These are phyloP conservation scores for Lipomyces kockii DNA, from an alignment of 805 yeast species.

Conservation along the genomic window DNA sequence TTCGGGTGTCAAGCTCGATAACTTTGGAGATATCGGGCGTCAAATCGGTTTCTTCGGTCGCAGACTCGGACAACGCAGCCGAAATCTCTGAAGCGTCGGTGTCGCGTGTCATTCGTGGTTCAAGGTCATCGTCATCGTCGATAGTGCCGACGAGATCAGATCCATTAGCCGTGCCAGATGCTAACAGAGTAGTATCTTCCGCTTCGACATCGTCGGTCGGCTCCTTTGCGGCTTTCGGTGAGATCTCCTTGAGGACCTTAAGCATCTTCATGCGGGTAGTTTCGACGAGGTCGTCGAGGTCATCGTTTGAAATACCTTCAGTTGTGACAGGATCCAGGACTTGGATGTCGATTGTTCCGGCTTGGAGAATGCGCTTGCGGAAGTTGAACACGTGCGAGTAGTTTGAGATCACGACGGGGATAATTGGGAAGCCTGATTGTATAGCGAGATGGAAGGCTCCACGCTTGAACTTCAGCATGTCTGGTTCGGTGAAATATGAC, in stretches of 20 bases:
- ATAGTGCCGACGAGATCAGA: neutral
- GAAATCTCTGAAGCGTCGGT: constrained; percentile 8
- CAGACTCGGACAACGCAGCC: constrained; percentile 6
- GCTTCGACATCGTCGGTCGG: neutral
- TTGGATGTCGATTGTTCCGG: constrained; percentile 65
- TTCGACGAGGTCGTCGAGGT: constrained; percentile 64
- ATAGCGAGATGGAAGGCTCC: constrained; percentile 98
- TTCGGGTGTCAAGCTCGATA: constrained; percentile 10
- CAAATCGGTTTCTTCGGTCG: neutral
- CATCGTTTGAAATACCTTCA: constrained; percentile 67
- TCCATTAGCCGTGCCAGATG: neutral
- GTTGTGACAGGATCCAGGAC: constrained; percentile 85
- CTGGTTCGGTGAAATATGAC: constrained; percentile 71
- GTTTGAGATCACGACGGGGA: constrained; percentile 87
- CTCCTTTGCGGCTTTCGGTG: constrained; percentile 14
- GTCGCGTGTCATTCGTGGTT: constrained; percentile 14
- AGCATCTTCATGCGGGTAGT: constrained; percentile 65
- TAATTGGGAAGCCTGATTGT: constrained; percentile 85
- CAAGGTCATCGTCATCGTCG: neutral
- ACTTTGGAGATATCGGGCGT: constrained; percentile 11
- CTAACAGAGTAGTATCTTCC: neutral
- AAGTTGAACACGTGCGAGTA: constrained; percentile 74
- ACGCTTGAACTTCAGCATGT: constrained; percentile 85
- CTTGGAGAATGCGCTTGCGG: constrained; percentile 64
- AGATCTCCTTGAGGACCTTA: constrained; percentile 32